phyloP scores from a whole-genome alignment of 176 grass and related monocot species.

The Carex littledalei region DNA sequence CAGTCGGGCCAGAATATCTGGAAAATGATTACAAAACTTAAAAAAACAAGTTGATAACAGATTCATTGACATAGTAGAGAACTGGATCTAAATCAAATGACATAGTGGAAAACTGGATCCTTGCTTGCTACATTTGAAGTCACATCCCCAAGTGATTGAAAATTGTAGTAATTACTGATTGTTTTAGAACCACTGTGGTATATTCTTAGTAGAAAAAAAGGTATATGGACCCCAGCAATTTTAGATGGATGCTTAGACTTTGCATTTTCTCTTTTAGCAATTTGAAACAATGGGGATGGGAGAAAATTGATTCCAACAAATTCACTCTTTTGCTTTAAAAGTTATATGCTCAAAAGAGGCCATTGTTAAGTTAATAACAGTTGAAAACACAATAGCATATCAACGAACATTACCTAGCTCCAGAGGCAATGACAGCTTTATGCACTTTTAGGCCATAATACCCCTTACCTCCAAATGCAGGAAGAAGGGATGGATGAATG shows the following conservation, averaged over 20 bases:
- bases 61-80: slow-evolving; percentile 1
- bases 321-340: background rate
- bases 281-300: background rate
- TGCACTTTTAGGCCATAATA: slow-evolving; percentile 88
- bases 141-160: background rate
- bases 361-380: background rate
- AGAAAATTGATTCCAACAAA: background rate
- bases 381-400: background rate
- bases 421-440: slow-evolving; percentile 74
- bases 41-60: background rate
- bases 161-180: background rate
- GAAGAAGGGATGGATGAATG: slow-evolving; percentile 95
- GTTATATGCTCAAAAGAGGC: background rate
- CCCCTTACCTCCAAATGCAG: slow-evolving; percentile 85
- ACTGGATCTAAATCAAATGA: background rate
- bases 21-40: background rate
- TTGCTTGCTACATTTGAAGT: background rate
- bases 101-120: background rate
- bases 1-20: slow-evolving; percentile 38
- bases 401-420: slow-evolving; percentile 54
- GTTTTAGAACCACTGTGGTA: background rate
- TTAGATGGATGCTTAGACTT: background rate
- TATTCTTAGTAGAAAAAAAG: background rate
- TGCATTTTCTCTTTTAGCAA: background rate
- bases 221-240: background rate